Evolutionary conservation across 108 stramenopile species (phyloP).

Genomic region (Phaeodactylum tricornutum): DNA sequence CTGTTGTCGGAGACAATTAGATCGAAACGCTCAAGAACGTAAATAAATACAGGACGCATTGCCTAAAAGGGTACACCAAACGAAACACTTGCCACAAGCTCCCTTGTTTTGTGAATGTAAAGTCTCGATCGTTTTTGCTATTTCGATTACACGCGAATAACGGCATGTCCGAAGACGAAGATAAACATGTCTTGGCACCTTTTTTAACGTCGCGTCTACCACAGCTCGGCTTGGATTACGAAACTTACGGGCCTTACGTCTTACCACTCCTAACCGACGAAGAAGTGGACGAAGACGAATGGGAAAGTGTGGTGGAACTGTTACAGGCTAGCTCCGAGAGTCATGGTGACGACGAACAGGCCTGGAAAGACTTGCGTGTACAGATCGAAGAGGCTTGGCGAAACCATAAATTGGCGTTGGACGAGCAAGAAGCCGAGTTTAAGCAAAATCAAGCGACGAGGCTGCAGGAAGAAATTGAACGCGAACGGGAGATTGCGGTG

Average conservation of each 20-base stretch:
- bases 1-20: too few relatives aligned
- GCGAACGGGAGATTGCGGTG: constrained; percentile 40
- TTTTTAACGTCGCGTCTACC: constrained; percentile 48
- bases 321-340: constrained; percentile 59
- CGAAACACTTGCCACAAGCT: too few relatives aligned
- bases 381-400: constrained; percentile 27
- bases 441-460: constrained; percentile 12
- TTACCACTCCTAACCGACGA: constrained; percentile 27
- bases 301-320: constrained; percentile 51
- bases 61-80: too few relatives aligned
- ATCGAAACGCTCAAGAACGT: too few relatives aligned
- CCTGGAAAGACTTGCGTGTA: constrained; percentile 37
- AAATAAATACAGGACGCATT: too few relatives aligned
- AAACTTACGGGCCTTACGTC: constrained; percentile 65
- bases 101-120: too few relatives aligned
- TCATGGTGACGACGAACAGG: constrained; percentile 41
- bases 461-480: constrained; percentile 23
- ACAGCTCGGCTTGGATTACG: constrained; percentile 54
- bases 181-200: background rate
- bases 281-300: constrained; percentile 28
- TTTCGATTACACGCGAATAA: too few relatives aligned
- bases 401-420: constrained; percentile 17
- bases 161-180: constrained; percentile 2
- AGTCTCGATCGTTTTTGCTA: too few relatives aligned
- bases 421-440: constrained; percentile 19